Evolutionary conservation across 202 grass and related monocot genomes (phyloP).

Genomic region (Hordeum pubiflorum): DNA sequence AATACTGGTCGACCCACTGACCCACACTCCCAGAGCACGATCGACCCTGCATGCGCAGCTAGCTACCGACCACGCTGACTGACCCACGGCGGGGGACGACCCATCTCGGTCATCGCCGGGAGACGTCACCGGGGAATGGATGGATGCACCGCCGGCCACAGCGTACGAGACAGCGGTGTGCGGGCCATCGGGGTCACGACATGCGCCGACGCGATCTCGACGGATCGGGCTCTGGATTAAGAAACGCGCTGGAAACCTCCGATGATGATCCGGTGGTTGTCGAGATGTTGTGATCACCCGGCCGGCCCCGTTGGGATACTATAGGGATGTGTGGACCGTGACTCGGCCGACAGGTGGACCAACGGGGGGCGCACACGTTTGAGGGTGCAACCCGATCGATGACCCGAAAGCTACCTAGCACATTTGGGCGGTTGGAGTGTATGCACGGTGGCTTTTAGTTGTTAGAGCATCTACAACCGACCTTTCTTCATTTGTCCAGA

Average conservation of each 20-base stretch:
- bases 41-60: too few species aligned
- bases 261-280: too few species aligned
- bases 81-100: too few species aligned
- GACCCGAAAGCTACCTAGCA: background rate
- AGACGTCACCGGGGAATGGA: background rate
- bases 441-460: background rate
- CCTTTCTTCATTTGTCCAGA: too few species aligned
- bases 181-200: background rate
- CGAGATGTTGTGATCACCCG: background rate
- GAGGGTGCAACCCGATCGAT: background rate
- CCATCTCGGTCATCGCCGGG: too few species aligned
- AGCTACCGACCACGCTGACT: constrained; percentile 13
- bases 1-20: background rate
- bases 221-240: background rate
- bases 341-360: background rate
- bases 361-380: background rate
- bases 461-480: too few species aligned
- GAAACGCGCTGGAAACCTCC: too few species aligned
- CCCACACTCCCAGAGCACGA: background rate
- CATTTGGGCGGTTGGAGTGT: background rate
- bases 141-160: background rate
- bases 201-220: background rate
- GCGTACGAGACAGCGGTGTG: background rate
- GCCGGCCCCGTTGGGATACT: too few species aligned
- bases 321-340: background rate